Evolutionary conservation across 2,329 filamentous ascomycete genomes (phyloP).

Genomic region (Stylonectria norvegica): DNA sequence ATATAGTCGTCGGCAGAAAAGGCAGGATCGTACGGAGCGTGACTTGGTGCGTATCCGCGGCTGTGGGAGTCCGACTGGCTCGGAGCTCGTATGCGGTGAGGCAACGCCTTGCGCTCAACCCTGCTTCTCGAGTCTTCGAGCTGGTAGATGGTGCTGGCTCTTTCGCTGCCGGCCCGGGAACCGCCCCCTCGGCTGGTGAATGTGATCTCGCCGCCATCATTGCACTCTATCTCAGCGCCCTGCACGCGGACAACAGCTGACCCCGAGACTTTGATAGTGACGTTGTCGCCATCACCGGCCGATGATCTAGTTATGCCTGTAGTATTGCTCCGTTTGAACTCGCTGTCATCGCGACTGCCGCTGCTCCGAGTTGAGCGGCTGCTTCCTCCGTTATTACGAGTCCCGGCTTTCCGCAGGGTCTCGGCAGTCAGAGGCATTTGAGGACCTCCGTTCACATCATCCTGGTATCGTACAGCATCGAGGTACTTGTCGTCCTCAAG

Average conservation of each 20-base stretch:
- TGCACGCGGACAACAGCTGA: slow-evolving; percentile 54
- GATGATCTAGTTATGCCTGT: slow-evolving; percentile 57
- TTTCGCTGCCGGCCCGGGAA: slow-evolving; percentile 48
- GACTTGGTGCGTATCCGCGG: slow-evolving; percentile 31
- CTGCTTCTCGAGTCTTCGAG: slow-evolving; percentile 47
- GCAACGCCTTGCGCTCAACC: slow-evolving; percentile 41
- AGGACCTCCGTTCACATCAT: slow-evolving; percentile 46
- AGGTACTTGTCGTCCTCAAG: slow-evolving; percentile 39
- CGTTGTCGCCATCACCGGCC: slow-evolving; percentile 52
- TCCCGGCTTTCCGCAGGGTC: slow-evolving; percentile 48
- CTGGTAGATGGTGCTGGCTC: slow-evolving; percentile 46
- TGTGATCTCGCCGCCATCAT: slow-evolving; percentile 58
- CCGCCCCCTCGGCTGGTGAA: slow-evolving; percentile 38
- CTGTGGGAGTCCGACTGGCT: slow-evolving; percentile 49
- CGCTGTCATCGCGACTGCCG: slow-evolving; percentile 60
- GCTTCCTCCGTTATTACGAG: slow-evolving; percentile 42
- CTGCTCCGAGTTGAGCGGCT: slow-evolving; percentile 58
- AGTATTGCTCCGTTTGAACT: slow-evolving; percentile 58
- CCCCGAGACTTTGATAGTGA: slow-evolving; percentile 59
- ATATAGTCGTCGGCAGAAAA: slow-evolving; percentile 29
- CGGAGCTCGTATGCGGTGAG: slow-evolving; percentile 43
- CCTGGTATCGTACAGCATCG: slow-evolving; percentile 47
- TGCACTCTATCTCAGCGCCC: slow-evolving; percentile 56
- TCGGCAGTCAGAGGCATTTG: slow-evolving; percentile 53
- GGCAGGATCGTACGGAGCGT: slow-evolving; percentile 31